Evolutionary conservation across 2,329 filamentous ascomycete genomes (phyloP).

Genomic region (Stromatinia cepivora): DNA sequence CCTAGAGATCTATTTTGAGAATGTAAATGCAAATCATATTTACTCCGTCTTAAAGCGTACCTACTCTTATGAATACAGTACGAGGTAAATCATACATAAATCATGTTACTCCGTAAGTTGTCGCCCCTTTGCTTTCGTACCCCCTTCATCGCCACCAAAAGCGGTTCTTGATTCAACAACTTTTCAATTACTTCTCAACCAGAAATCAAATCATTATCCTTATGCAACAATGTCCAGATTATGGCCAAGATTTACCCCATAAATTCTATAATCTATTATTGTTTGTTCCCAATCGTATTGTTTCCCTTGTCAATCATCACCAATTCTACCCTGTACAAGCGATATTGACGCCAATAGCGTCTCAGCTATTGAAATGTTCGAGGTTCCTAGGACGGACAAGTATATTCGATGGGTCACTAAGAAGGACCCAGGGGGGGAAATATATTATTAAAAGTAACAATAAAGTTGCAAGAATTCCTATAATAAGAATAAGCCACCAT

Average conservation of each 20-base stretch:
- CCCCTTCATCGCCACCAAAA: constrained; percentile 11
- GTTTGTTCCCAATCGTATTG: not conserved
- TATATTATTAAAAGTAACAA: not conserved
- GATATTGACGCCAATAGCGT: constrained; percentile 6
- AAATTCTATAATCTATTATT: not conserved
- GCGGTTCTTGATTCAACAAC: constrained; percentile 3
- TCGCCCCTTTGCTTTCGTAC: constrained; percentile 1
- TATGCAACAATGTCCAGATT: not conserved
- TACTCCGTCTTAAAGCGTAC: too few relatives aligned
- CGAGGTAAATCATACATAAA: not conserved
- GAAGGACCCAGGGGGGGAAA: not conserved
- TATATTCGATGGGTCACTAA: not conserved
- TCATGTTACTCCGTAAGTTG: not conserved
- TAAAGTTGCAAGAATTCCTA: not conserved
- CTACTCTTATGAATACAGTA: too few relatives aligned
- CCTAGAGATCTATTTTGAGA: constrained; percentile 6
- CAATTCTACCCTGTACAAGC: not conserved
- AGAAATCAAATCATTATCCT: not conserved
- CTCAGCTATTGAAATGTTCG: not conserved
- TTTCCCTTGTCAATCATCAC: not conserved
- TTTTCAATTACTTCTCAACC: not conserved
- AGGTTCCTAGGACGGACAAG: not conserved
- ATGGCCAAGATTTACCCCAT: constrained; percentile 6
- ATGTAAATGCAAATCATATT: too few relatives aligned
- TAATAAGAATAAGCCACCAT: constrained; percentile 15